Evolutionary conservation across 139 green algal genomes (phyloP).

Genomic region (Haematococcus sp.): DNA sequence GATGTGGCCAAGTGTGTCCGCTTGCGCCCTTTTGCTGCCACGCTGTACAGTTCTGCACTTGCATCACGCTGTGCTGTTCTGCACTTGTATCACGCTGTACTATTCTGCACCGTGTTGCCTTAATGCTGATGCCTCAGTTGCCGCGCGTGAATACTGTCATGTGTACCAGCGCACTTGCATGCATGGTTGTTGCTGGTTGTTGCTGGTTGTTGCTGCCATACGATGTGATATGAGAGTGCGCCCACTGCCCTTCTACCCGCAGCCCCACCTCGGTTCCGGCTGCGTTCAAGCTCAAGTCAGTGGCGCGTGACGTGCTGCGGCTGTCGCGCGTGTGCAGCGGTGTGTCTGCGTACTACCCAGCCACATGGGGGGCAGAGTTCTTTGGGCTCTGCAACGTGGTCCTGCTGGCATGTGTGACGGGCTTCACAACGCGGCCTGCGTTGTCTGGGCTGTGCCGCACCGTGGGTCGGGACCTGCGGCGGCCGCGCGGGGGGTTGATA

Average conservation of each 20-base stretch:
- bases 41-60: too few relatives aligned
- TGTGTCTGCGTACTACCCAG: conserved; percentile 4
- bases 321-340: conserved; percentile 3
- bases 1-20: background rate
- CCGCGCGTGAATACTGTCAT: too few relatives aligned
- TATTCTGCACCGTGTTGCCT: too few relatives aligned
- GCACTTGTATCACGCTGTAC: too few relatives aligned
- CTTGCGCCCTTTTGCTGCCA: too few relatives aligned
- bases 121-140: too few relatives aligned
- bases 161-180: background rate
- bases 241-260: background rate
- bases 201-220: too few relatives aligned
- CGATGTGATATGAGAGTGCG: too few relatives aligned
- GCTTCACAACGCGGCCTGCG: background rate
- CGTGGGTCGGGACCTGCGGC: too few relatives aligned
- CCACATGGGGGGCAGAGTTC: background rate
- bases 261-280: background rate
- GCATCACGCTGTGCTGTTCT: too few relatives aligned
- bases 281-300: background rate
- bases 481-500: too few relatives aligned
- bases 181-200: background rate
- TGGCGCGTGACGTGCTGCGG: background rate
- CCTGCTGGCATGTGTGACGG: too few relatives aligned
- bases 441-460: background rate
- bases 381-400: background rate